Base-by-base conservation (phyloP, 2,329 filamentous ascomycete genomes). In the Colletotrichum destructivum region DNA sequence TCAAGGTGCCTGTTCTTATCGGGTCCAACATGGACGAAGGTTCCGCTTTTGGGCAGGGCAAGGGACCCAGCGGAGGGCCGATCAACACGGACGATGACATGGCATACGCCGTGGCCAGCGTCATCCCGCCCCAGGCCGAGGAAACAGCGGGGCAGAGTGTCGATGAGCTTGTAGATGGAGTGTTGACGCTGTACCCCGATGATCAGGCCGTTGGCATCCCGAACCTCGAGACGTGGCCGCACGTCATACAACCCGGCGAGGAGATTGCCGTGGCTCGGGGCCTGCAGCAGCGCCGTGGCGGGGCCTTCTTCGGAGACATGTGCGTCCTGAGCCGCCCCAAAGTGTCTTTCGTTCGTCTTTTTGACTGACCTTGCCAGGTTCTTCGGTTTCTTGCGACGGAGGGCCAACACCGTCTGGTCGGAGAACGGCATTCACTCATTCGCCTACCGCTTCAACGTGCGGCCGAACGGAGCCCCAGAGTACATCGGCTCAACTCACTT, bases 11-110 rank as follows among this genome's bases (percentile, higher is more conserved):
- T 0, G 49, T 81, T 2, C 75, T 84, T 0, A 78, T 81, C 38
- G 82, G 82, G 6, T 73, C 78, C 12, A 84, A 83, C 67, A 74
- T 75, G 3, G 80, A 81, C 46, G 80, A 81, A 66, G 80, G 80
- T 13, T 62, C 75, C 2, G 71, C 75, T 2, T 78, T 78, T 54
- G 75, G 75, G 12, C 54, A 52, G 12, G 78, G 69, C 46, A 76
- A 44, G 51, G 76, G 71, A 1, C 70, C 70, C 26, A 61, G 51
- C 21, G 49, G 61, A 18, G 73, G 73, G 3, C 73, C 70, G 5
- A 71, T 80, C 26, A 73, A 80, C 52, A 78, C 76, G 0, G 78
- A 82, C 26, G 76, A 75, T 0, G 78, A 81, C 11, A 75, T 81
- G 71, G 62, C 62, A 13, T 69, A 62, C 42, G 68, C 73, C n/a